Base-by-base conservation (phyloP, 1,284 basidiomycete genomes). In the Fomitopsis schrenkii region DNA sequence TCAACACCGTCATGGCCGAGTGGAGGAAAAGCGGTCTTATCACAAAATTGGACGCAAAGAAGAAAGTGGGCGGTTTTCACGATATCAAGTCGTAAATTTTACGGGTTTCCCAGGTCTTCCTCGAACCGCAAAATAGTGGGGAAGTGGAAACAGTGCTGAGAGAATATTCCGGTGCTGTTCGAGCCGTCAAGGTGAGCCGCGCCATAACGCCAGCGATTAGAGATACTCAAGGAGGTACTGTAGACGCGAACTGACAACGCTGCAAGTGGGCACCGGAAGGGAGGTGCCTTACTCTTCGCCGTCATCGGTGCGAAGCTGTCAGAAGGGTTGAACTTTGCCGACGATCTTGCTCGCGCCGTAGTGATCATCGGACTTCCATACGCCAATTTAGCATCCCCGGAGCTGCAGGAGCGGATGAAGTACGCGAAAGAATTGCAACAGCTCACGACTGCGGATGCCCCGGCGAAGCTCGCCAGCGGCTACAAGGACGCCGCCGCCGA, bases 291-390 rank as follows among this genome's bases (percentile, higher is more conserved):
- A 36, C 77, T 95, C 6, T 88, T 99, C 62, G 97, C 97, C 1
- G 97, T 99, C 2, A 91, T 99, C 26, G 96, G 97, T 9, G 97
- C 95, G 22, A 99, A 98, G 74, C 82, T 99, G 14, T 97, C 95
- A 0, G 97, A 99, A 76, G 97, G 97, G 1, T 86, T 99, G 68
- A 99, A 99, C 75, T 99, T 99, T 74, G 85, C 93, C 5, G 93
- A 95, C 74, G 84, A 93, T 44, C 84, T 98, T 3, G 94, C 95
- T 1, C 87, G 95, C 46, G 92, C 90, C 15, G 95, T 97, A 33
- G 80, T 97, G 55, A 87, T 98, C 71, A 83, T 94, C 55, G 97
- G 97, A 1, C 83, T 99, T 33, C 97, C 97, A 0, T 99, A 96
- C 72, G 91, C 97, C 8, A 98, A 98, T 73, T 81, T 93, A 46